Evolutionary conservation across 2,329 filamentous ascomycete genomes (phyloP).

Genomic region (Dactylellina haptotyla): DNA sequence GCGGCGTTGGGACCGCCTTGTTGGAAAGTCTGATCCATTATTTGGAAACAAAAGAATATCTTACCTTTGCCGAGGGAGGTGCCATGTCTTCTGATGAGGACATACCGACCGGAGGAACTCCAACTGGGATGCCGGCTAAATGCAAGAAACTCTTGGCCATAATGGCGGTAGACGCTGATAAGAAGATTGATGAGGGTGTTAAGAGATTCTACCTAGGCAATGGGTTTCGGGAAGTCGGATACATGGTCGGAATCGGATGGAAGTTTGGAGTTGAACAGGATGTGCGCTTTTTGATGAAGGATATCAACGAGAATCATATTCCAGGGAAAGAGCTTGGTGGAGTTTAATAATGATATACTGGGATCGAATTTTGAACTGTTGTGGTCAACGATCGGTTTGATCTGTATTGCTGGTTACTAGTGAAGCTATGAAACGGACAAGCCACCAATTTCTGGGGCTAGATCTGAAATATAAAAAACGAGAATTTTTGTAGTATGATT

Average conservation of each 20-base stretch:
- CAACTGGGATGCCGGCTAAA: conserved; percentile 15
- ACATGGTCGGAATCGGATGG: conserved; percentile 20
- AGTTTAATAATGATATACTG: neutral
- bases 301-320: conserved; percentile 13
- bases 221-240: conserved; percentile 21
- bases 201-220: conserved; percentile 18
- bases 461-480: too few species aligned
- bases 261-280: conserved; percentile 33
- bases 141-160: conserved; percentile 30
- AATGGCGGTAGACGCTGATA: conserved; percentile 29
- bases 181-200: conserved; percentile 1
- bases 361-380: too few species aligned
- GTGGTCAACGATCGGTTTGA: too few species aligned
- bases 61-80: conserved; percentile 28
- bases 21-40: conserved; percentile 7
- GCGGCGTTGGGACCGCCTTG: conserved; percentile 12
- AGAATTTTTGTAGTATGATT: too few species aligned
- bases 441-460: too few species aligned
- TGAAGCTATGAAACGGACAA: neutral
- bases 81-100: neutral
- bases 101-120: too few species aligned
- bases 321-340: neutral
- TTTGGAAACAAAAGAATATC: conserved; percentile 25
- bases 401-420: too few species aligned
- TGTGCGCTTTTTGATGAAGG: conserved; percentile 27